Percentiles rank a stretch among this genome's conserved stretches.
Evolutionary conservation across 305 asterid genomes (phyloP).

Genomic region (Plantago coronopus): DNA sequence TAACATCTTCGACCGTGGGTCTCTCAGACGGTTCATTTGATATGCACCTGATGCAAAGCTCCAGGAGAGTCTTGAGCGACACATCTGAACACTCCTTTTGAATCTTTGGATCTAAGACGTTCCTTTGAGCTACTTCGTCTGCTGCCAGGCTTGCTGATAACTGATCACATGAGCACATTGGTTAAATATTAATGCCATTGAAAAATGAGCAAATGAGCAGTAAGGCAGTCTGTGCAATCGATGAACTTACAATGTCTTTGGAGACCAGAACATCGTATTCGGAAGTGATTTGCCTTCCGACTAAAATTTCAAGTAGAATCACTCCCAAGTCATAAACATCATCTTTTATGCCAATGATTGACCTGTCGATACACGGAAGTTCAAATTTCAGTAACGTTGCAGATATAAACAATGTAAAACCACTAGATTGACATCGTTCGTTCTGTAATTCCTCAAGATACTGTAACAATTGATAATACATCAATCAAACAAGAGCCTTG

Average conservation of each 20-base stretch:
- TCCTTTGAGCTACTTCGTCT: conserved; percentile 46
- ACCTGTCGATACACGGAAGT: conserved; percentile 31
- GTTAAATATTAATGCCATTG: not conserved
- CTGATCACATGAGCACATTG: conserved; percentile 29
- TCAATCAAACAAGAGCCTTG: not conserved
- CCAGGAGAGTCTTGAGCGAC: conserved; percentile 58
- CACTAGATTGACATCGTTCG: not conserved
- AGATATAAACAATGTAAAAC: not conserved
- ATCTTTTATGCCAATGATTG: conserved; percentile 39
- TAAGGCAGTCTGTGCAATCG: not conserved
- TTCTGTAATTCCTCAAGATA: not conserved
- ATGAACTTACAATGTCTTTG: conserved; percentile 56
- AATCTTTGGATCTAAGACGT: conserved; percentile 60
- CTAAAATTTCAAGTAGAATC: conserved; percentile 68
- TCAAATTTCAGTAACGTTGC: not conserved
- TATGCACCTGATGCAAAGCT: conserved; percentile 65
- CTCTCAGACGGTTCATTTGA: conserved; percentile 44
- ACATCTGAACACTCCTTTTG: conserved; percentile 68
- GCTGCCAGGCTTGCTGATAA: conserved; percentile 51
- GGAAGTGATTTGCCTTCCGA: conserved; percentile 53
- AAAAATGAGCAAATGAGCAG: not conserved
- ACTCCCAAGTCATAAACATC: conserved; percentile 86
- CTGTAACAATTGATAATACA: not conserved
- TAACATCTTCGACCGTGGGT: conserved; percentile 76
- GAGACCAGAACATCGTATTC: conserved; percentile 44